These are phyloP conservation scores for Phytophthora capsici DNA, from an alignment of 352 stramenopile species.

Conservation along the genomic window DNA sequence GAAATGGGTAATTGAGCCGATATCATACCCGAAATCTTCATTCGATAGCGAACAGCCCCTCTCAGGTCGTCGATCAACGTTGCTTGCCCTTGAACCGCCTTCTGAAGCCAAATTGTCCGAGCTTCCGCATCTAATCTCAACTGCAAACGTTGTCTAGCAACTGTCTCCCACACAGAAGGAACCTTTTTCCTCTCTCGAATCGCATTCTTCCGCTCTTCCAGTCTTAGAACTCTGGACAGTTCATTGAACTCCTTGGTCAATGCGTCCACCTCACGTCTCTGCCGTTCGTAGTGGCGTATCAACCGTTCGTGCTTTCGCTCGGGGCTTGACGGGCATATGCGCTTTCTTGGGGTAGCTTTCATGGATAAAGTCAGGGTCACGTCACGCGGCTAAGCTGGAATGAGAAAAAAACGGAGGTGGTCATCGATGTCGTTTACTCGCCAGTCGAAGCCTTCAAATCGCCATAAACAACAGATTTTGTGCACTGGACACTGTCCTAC, in stretches of 20 bases:
- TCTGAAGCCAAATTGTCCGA: background rate
- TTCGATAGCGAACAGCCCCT: background rate
- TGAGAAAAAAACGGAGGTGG: background rate
- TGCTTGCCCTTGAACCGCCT: background rate
- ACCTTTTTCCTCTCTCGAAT: background rate
- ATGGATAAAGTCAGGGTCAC: background rate
- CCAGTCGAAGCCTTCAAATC: background rate
- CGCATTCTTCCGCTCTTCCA: background rate
- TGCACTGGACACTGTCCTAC: background rate
- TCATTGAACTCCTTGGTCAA: background rate
- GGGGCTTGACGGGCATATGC: too few species aligned
- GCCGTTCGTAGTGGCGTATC: conserved; percentile 2
- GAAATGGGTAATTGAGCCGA: background rate
- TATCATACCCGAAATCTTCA: background rate
- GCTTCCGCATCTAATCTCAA: background rate
- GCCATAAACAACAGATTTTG: background rate
- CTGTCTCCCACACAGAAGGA: background rate
- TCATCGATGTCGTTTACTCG: background rate
- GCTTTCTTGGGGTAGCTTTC: background rate
- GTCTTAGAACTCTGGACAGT: background rate
- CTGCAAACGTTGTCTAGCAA: background rate
- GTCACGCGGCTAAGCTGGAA: background rate
- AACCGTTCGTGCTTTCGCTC: background rate
- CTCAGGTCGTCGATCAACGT: background rate
- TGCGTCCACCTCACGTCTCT: conserved; percentile 4